These are phyloP conservation scores for Colletotrichum eremochloae DNA, from an alignment of 2,329 filamentous ascomycete genomes.

Conservation along the genomic window DNA sequence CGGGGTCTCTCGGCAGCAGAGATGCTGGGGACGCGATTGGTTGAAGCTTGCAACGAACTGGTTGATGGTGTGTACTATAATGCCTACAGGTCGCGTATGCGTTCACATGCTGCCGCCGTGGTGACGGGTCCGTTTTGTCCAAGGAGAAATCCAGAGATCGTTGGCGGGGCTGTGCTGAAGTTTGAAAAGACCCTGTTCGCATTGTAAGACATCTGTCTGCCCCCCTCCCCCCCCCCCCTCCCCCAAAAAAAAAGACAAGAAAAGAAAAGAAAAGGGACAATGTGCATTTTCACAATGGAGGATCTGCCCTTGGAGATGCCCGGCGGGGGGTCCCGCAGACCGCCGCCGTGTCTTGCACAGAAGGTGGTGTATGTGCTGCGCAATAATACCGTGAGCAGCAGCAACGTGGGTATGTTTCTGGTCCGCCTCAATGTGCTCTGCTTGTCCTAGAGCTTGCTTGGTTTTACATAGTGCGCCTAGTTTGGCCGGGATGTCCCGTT, in stretches of 20 bases:
- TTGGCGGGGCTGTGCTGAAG: neutral
- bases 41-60: neutral
- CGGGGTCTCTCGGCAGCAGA: neutral
- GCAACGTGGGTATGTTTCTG: neutral
- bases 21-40: neutral
- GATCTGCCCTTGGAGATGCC: neutral
- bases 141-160: constrained; percentile 2
- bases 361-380: too few relatives aligned
- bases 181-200: neutral
- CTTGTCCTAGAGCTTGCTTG: neutral
- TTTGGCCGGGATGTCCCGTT: constrained; percentile 7
- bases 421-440: neutral
- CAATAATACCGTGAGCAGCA: too few relatives aligned
- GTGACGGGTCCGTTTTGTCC: neutral
- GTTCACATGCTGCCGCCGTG: neutral
- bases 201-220: constrained; percentile 1
- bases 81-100: neutral
- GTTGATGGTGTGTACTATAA: neutral
- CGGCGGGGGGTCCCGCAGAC: neutral
- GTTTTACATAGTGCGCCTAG: neutral
- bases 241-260: too few relatives aligned
- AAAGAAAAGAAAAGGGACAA: neutral
- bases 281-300: neutral
- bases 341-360: too few relatives aligned
- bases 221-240: too few relatives aligned